Conservation (phyloP, 2,329 filamentous ascomycete genomes). For the Ceratocystis cubensis region DNA sequence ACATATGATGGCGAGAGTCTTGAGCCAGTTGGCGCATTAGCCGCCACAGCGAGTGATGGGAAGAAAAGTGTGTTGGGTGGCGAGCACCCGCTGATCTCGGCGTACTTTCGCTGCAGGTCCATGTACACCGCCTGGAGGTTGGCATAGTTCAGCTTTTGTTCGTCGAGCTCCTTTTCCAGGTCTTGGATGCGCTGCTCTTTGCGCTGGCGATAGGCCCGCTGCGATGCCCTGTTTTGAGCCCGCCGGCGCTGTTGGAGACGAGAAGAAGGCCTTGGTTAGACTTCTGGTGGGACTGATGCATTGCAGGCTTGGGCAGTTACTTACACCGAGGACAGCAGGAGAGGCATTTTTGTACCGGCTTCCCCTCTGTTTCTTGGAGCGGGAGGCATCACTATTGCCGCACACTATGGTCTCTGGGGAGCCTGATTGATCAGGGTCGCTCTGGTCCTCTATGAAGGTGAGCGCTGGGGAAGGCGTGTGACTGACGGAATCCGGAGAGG, state of each 20-base stretch:
- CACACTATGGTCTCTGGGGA: slow-evolving; percentile 25
- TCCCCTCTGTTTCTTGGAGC: slow-evolving; percentile 37
- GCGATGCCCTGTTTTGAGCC: slow-evolving; percentile 28
- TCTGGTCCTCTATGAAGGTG: slow-evolving; percentile 18
- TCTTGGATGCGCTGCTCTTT: slow-evolving; percentile 24
- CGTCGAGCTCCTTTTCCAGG: slow-evolving; percentile 17
- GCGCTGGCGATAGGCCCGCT: slow-evolving; percentile 28
- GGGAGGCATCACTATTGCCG: slow-evolving; percentile 22
- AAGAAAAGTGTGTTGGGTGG: slow-evolving; percentile 3
- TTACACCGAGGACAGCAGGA: slow-evolving; percentile 37
- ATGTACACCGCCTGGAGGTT: slow-evolving; percentile 27
- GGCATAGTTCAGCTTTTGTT: background rate
- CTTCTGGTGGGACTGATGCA: background rate
- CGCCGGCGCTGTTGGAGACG: slow-evolving; percentile 25
- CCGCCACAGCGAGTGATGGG: background rate
- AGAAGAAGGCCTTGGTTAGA: slow-evolving; percentile 14
- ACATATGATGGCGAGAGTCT: slow-evolving; percentile 2
- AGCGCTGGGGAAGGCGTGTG: background rate
- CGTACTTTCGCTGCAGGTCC: slow-evolving; percentile 1
- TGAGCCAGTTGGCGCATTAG: background rate
- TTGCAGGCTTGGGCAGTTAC: slow-evolving; percentile 21
- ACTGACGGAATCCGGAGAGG: background rate
- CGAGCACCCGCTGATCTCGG: background rate
- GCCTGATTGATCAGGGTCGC: background rate
- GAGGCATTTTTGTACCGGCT: slow-evolving; percentile 43